Evolutionary conservation across 176 grass and related monocot species (phyloP), one percentile per base, ranked within the genome.

Genomic region (Hordeum marinum): DNA sequence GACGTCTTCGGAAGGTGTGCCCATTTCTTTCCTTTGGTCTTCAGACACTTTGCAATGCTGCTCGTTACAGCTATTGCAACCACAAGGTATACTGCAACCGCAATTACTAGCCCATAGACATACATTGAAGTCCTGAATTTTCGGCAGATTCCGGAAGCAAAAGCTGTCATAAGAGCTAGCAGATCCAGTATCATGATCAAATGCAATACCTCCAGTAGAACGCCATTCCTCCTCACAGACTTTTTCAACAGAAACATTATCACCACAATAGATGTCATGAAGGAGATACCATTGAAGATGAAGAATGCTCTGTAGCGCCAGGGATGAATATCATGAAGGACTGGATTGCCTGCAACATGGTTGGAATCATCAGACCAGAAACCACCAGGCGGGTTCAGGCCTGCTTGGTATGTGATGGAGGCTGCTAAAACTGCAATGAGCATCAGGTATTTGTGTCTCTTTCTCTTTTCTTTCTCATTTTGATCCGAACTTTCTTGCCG

Each of bases 351-450:
- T 41, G 79, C 89, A 3, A 59, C 3, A 58, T 87, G 85, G 5
- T 36, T 61, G 13, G 23, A 1, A 36, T 88, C 55, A 37, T 82
- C 77, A 14, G 63, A 48, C 83, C 86, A 83, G 67, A 89, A 77
- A 21, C 86, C 86, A 69, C 90, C 90, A 34, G 90, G 89, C 3
- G 89, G 92, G 18, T 84, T 94, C 6, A 94, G 79, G 35, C 89
- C 89, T 15, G 89, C 89, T 78, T 91, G 86, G 26, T 91, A 94
- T 57, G 89, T 88, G 15, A 85, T 8, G 11, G 86, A 90, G 27
- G 92, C 89, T 43, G 83, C 88, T 48, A 94, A 70, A 77, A 24
- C 80, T 18, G 89, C 89, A 80, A 91, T 65, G 41, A 91, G 86
- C 92, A 91, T 91, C 17, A 91, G 37, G 69, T 83, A 86, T 26